These are phyloP conservation scores for Malus sylvestris DNA, from an alignment of 306 rosid genomes.

Conservation along the genomic window DNA sequence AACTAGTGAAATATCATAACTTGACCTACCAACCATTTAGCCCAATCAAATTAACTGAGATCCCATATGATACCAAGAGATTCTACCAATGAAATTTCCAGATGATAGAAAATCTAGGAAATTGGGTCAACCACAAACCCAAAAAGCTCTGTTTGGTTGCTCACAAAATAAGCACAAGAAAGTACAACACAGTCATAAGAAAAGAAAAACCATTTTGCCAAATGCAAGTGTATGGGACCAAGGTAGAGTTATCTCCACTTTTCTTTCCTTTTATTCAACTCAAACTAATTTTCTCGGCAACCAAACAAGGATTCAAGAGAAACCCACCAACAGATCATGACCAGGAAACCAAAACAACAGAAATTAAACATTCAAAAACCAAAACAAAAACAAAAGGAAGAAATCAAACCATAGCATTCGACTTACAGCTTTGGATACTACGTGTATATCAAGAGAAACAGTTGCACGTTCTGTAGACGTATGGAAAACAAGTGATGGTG, in stretches of 20 bases:
- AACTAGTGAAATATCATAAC: not conserved
- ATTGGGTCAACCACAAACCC: not conserved
- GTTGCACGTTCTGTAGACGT: slow-evolving; percentile 15
- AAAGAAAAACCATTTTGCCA: not conserved
- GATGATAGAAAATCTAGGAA: not conserved
- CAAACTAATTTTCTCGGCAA: slow-evolving; percentile 15
- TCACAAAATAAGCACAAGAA: not conserved
- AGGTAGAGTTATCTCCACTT: slow-evolving; percentile 10
- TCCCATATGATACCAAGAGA: not conserved
- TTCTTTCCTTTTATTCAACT: slow-evolving; percentile 18
- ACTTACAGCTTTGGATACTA: slow-evolving; percentile 18
- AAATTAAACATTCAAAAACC: slow-evolving; percentile 4
- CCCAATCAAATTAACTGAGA: not conserved
- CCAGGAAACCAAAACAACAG: slow-evolving; percentile 11
- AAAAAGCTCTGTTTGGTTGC: slow-evolving; percentile 8
- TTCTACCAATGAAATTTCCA: not conserved
- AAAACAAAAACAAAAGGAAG: slow-evolving; percentile 18
- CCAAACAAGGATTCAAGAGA: slow-evolving; percentile 22
- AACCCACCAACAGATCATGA: slow-evolving; percentile 9
- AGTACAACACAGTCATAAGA: not conserved
- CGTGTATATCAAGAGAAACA: slow-evolving; percentile 27
- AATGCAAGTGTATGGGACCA: not conserved
- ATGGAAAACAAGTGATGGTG: slow-evolving; percentile 6
- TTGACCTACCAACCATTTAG: slow-evolving; percentile 11
- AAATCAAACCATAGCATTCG: slow-evolving; percentile 1